Base-by-base conservation (phyloP, 352 stramenopile genomes). In the Phytophthora boehmeriae region DNA sequence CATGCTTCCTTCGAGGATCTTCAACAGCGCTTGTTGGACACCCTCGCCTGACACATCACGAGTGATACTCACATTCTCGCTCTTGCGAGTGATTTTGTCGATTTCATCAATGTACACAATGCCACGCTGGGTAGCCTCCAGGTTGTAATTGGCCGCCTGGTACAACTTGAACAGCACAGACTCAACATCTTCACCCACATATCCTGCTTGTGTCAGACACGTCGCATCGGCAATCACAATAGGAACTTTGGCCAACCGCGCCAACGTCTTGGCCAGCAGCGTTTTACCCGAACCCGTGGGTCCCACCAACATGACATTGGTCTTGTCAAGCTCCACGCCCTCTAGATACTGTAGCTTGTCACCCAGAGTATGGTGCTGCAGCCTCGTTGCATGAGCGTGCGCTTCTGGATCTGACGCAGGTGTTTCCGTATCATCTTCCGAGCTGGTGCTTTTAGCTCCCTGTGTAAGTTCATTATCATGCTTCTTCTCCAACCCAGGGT, bases 31-130 rank as follows among this genome's bases (percentile, higher is more conserved):
- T 79, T 99, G 97, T 79, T 99, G 97, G 13, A 99, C 97, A 42
- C 97, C 97, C 75, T 99, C 97, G 11, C 97, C 97, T 47, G 90
- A 98, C 25, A 99, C 96, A 76, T 99, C 97, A 19, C 97, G 89
- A 54, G 96, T 98, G 63, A 99, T 98, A 86, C 93, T 78, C 64
- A 90, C 87, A 71, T 90, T 92, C 58, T 92, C 88, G 59, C 80
- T 91, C 63, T 93, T 96, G 25, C 86, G 81, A 28, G 88, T 90
- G 68, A 99, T 98, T 75, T 99, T 99, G 83, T 99, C 97, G 54
- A 98, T 98, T 73, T 99, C 97, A 64, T 99, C 97, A 67, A 99
- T 97, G 78, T 99, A 99, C 23, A 94, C 96, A 63, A 99, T 99
- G 36, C 97, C 97, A 55, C 90, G 86, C 78, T 99, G 93, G 53